Percentiles rank a stretch among this genome's conserved stretches.
These are phyloP conservation scores for Gastrolobium bilobum DNA, from an alignment of 306 rosid species.

Conservation along the genomic window DNA sequence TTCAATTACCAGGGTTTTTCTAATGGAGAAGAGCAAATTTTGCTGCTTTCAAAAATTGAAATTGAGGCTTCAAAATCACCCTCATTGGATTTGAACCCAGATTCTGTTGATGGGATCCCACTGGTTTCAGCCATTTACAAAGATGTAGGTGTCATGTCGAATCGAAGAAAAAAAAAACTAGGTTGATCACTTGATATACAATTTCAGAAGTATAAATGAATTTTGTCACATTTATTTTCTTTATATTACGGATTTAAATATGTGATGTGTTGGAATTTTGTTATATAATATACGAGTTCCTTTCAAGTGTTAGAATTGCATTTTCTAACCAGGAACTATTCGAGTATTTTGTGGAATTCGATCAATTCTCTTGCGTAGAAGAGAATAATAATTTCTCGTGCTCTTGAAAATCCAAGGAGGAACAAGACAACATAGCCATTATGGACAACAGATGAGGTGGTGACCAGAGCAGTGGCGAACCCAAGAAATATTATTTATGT, in stretches of 20 bases:
- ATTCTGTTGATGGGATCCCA: conserved; percentile 61
- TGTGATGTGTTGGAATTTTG: conserved; percentile 25
- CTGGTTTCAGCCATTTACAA: conserved; percentile 67
- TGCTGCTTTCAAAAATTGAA: conserved; percentile 54
- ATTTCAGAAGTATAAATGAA: conserved; percentile 67
- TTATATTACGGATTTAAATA: conserved; percentile 31
- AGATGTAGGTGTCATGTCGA: conserved; percentile 82
- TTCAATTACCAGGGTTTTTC: too few relatives aligned
- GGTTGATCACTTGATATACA: conserved; percentile 63
- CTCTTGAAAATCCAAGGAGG: too few relatives aligned
- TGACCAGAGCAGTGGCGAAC: too few relatives aligned
- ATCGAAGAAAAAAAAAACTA: conserved; percentile 72
- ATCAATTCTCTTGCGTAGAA: conserved; percentile 61
- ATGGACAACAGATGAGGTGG: too few relatives aligned
- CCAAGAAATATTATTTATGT: too few relatives aligned
- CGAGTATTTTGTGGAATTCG: conserved; percentile 89
- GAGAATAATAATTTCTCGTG: too few relatives aligned
- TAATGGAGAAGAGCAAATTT: conserved; percentile 62
- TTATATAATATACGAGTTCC: background rate
- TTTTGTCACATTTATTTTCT: background rate
- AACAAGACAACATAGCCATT: too few relatives aligned
- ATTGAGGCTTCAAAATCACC: conserved; percentile 57
- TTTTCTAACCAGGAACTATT: conserved; percentile 76
- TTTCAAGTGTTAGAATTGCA: conserved; percentile 32
- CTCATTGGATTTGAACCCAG: conserved; percentile 62